Base-by-base conservation (phyloP, 2,329 filamentous ascomycete genomes). In the Simplicillium aogashimaense region DNA sequence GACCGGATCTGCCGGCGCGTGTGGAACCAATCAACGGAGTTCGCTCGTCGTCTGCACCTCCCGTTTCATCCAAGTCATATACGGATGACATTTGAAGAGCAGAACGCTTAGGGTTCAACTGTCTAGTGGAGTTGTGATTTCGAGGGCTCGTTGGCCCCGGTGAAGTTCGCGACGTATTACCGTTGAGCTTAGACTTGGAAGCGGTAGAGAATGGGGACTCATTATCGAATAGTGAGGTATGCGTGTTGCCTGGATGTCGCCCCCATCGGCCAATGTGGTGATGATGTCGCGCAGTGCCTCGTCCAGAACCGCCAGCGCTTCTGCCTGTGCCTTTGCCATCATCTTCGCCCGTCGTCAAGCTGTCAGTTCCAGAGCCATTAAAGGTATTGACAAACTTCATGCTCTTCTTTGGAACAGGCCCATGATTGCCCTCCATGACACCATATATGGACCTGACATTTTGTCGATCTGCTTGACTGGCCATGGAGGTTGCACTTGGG, bases 321-420 rank as follows among this genome's bases (percentile, higher is more conserved):
- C 80, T 71, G 13, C 70, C 69, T 16, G 71, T 76, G 41, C 78
- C 77, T 47, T 76, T 76, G 13, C 81, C 81, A 39, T 81, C 78
- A 42, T 82, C 77, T 14, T 88, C 82, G 37, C 73, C 80, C 37
- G 80, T 50, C 10, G 57, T 73, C 15, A 64, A 47, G 43, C 58
- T 65, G 29, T 76, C 72, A 36, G 63, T 70, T 31, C 64, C 65
- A 46, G 75, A 77, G 47, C 73, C 78, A 48, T 69, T 80, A 59
- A 86, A 86, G 2, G 83, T 79, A 59, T 86, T 90, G 43, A 86
- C 84, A 55, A 97, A 97, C 55, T 95, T 97, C 87, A 95, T 95
- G 62, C 83, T 94, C 66, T 86, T 88, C 65, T 94, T 95, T 15
- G 63, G 58, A 3, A 47, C 59, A 9, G 58, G 53, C 10, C 54